These are phyloP conservation scores for Aspergillus fijiensis DNA, from an alignment of 2,329 filamentous ascomycete genomes.

Conservation along the genomic window DNA sequence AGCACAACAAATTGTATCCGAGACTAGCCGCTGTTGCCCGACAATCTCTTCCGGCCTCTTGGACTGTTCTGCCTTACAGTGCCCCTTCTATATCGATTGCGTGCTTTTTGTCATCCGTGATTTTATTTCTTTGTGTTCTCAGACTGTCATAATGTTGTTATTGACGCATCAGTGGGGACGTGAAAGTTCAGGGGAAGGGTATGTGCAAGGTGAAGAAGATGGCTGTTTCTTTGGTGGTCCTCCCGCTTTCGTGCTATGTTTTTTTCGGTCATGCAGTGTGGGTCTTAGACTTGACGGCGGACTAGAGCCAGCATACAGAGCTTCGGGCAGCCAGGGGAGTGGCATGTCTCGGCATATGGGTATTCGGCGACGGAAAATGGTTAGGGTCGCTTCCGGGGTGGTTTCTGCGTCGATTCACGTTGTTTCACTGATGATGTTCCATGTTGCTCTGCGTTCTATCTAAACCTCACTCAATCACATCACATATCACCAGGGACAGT, in stretches of 20 bases:
- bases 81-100: conserved; percentile 12
- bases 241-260: conserved; percentile 13
- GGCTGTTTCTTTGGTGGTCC: conserved; percentile 16
- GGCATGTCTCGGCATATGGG: conserved; percentile 17
- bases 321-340: conserved; percentile 11
- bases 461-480: not conserved
- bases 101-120: conserved; percentile 11
- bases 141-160: conserved; percentile 22
- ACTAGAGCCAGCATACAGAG: conserved; percentile 7
- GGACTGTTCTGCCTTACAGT: conserved; percentile 12
- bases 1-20: conserved; percentile 19
- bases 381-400: conserved; percentile 50
- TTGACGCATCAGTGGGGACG: conserved; percentile 32
- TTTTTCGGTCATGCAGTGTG: conserved; percentile 12
- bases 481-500: not conserved
- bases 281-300: conserved; percentile 12
- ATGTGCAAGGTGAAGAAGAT: conserved; percentile 20
- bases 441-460: conserved; percentile 8
- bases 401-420: conserved; percentile 41
- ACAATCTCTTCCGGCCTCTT: conserved; percentile 16
- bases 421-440: conserved; percentile 18
- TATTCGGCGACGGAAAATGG: conserved; percentile 45
- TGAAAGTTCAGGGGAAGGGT: conserved; percentile 25
- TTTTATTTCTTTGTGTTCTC: conserved; percentile 16
- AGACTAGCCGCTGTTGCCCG: conserved; percentile 20